These are phyloP conservation scores for Acacia concinna DNA, from an alignment of 331 rosid species.

Conservation along the genomic window DNA sequence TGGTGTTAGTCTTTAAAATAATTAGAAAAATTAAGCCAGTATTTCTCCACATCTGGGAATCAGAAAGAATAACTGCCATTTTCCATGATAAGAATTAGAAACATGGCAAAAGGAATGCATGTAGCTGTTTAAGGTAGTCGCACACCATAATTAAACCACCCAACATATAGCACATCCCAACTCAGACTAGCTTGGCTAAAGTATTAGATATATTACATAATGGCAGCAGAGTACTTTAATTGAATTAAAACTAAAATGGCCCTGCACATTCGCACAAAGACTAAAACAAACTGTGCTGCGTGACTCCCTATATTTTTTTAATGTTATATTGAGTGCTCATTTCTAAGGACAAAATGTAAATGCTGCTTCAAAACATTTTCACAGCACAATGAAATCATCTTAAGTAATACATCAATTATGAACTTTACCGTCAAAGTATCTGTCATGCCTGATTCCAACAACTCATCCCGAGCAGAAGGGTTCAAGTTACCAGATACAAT, in stretches of 20 bases:
- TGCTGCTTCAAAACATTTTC: slow-evolving; percentile 14
- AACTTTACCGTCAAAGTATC: slow-evolving; percentile 68
- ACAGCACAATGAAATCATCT: slow-evolving; percentile 12
- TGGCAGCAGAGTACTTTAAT: slow-evolving; percentile 3
- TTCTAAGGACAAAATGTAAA: not conserved
- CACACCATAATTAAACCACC: not conserved
- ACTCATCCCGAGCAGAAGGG: slow-evolving; percentile 81
- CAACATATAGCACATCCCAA: not conserved
- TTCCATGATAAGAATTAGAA: not conserved
- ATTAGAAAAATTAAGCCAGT: slow-evolving; percentile 18
- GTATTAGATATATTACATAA: not conserved
- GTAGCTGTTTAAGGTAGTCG: not conserved
- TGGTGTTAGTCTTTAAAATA: slow-evolving; percentile 1
- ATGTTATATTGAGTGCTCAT: not conserved
- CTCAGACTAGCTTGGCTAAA: not conserved
- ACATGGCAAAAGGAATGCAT: not conserved
- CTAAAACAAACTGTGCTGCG: not conserved
- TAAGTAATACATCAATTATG: slow-evolving; percentile 12
- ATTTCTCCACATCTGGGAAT: slow-evolving; percentile 19
- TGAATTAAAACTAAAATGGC: not conserved
- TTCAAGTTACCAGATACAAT: slow-evolving; percentile 68
- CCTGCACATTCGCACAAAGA: not conserved
- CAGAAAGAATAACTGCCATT: slow-evolving; percentile 6
- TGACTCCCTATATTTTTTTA: not conserved
- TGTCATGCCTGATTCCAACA: slow-evolving; percentile 98